A percentile compares a stretch with the other conserved stretches of the same genome.
Evolutionary conservation across 2,329 filamentous ascomycete genomes (phyloP).

Genomic region (Paramyrothecium sp.): DNA sequence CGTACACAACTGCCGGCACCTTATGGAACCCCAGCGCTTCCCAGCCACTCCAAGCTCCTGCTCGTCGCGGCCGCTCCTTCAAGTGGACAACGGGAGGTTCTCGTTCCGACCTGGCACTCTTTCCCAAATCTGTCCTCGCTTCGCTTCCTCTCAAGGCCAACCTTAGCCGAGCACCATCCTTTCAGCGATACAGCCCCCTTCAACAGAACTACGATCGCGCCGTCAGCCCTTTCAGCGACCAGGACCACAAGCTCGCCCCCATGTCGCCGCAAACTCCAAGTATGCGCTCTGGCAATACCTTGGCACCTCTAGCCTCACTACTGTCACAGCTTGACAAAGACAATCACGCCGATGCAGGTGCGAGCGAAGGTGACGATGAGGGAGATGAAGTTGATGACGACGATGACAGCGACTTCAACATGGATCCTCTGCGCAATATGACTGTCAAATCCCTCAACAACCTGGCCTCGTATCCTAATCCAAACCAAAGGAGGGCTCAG

Average conservation of each 20-base stretch:
- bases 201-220: constrained; percentile 55
- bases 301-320: constrained; percentile 14
- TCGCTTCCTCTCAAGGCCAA: constrained; percentile 29
- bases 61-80: constrained; percentile 46
- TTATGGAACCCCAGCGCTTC: constrained; percentile 48
- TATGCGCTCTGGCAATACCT: constrained; percentile 24
- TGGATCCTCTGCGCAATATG: constrained; percentile 33
- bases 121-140: constrained; percentile 35
- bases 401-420: constrained; percentile 23
- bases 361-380: constrained; percentile 23
- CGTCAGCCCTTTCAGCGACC: constrained; percentile 34
- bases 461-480: constrained; percentile 55
- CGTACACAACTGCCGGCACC: constrained; percentile 57
- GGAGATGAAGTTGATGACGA: constrained; percentile 9
- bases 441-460: constrained; percentile 50
- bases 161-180: constrained; percentile 9
- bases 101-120: constrained; percentile 28
- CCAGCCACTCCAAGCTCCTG: constrained; percentile 48
- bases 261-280: constrained; percentile 23
- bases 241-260: constrained; percentile 19
- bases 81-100: constrained; percentile 33
- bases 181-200: constrained; percentile 47
- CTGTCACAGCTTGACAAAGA: constrained; percentile 14
- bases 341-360: constrained; percentile 15
- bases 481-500: constrained; percentile 50